phyloP scores from a whole-genome alignment of 306 rosid genomes.

The Morella rubra region DNA sequence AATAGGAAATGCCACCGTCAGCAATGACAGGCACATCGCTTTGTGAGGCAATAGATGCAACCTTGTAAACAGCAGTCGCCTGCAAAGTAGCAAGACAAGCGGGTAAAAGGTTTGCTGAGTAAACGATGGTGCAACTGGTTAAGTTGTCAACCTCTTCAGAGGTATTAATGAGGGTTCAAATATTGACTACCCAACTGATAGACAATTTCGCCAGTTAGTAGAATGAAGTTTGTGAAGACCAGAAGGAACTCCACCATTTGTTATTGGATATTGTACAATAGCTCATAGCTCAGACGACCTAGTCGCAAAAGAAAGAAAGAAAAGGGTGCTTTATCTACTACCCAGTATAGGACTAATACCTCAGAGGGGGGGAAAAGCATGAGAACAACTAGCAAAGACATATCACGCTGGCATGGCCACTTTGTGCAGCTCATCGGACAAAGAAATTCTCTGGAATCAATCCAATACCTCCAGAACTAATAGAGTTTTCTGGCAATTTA shows the following conservation, averaged over 20 bases:
- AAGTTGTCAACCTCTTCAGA: too few species aligned
- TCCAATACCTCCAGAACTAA: neutral
- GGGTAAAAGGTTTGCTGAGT: neutral
- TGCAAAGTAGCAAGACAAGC: constrained; percentile 28
- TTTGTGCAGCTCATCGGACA: neutral
- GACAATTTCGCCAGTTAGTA: neutral
- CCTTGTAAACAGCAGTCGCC: constrained; percentile 93
- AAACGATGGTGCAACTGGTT: neutral
- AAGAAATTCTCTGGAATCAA: neutral
- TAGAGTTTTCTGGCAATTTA: neutral
- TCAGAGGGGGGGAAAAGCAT: neutral
- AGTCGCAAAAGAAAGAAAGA: neutral
- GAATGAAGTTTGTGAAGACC: neutral
- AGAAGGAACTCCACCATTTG: neutral
- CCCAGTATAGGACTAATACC: neutral
- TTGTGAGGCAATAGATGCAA: constrained; percentile 68
- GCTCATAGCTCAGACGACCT: neutral
- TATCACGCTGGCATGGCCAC: neutral
- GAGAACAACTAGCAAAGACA: neutral
- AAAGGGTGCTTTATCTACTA: too few species aligned
- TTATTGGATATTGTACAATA: neutral
- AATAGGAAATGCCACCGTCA: constrained; percentile 91
- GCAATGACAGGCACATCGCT: constrained; percentile 84
- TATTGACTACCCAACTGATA: neutral
- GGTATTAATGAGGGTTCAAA: too few species aligned